A percentile compares a stretch with the other conserved stretches of the same genome.
Conservation (phyloP, 2,329 filamentous ascomycete genomes). For the Hirsutella minnesotensis region DNA sequence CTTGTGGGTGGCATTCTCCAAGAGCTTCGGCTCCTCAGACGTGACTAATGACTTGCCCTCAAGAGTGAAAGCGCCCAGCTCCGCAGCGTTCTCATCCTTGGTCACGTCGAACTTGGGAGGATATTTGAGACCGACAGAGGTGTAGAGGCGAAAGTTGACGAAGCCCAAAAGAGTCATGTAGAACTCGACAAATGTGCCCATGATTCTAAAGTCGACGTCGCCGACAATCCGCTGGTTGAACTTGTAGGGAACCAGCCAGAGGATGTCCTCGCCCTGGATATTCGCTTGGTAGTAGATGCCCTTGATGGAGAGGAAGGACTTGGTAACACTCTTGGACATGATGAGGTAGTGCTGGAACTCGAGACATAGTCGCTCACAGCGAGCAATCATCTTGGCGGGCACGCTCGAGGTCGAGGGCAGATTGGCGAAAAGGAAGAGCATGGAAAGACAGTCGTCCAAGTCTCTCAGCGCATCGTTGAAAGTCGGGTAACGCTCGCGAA, state of each 20-base stretch:
- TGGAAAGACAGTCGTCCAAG: constrained; percentile 89
- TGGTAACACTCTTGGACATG: constrained; percentile 77
- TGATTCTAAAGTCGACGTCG: constrained; percentile 96
- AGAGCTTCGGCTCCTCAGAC: constrained; percentile 39
- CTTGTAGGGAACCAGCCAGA: constrained; percentile 95
- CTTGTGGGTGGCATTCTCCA: constrained; percentile 33
- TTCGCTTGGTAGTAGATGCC: constrained; percentile 98
- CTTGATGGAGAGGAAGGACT: constrained; percentile 97
- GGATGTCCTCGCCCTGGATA: constrained; percentile 90
- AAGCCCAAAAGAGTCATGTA: constrained; percentile 95
- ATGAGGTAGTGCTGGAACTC: constrained; percentile 99
- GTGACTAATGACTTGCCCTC: constrained; percentile 58
- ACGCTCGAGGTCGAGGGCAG: constrained; percentile 82
- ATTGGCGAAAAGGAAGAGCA: constrained; percentile 96
- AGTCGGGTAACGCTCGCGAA: constrained; percentile 95
- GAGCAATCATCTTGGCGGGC: constrained; percentile 87
- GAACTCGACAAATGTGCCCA: constrained; percentile 98
- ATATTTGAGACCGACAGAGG: constrained; percentile 81
- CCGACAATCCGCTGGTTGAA: constrained; percentile 92
- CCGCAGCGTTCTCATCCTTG: constrained; percentile 82
- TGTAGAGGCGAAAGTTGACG: constrained; percentile 92
- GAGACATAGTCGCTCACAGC: constrained; percentile 83
- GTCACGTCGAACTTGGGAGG: constrained; percentile 83
- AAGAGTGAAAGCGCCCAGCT: constrained; percentile 81
- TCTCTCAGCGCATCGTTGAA: constrained; percentile 91